These are phyloP conservation scores for Plantago lanceolata DNA, from an alignment of 305 asterid genomes.

Conservation along the genomic window DNA sequence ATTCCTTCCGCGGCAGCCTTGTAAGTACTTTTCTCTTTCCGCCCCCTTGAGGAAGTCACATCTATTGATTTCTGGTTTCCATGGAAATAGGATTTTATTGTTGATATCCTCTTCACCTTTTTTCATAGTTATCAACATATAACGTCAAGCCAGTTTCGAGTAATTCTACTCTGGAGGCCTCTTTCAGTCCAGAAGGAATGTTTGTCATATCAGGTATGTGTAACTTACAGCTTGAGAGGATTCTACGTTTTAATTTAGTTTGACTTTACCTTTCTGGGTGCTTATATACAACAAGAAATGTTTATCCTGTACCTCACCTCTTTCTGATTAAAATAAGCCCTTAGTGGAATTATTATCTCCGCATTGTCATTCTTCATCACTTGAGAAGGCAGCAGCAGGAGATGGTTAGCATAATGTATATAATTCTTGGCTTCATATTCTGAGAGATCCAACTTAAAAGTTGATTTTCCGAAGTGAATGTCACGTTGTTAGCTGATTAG, in stretches of 20 bases:
- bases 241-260: constrained; percentile 9
- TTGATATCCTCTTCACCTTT: constrained; percentile 16
- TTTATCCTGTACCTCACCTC: constrained; percentile 6
- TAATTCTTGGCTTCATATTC: too few species aligned
- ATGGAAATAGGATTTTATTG: constrained; percentile 16
- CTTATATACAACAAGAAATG: not conserved
- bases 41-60: not conserved
- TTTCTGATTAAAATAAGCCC: constrained; percentile 5
- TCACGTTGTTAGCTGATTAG: too few species aligned
- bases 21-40: constrained; percentile 44
- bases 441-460: too few species aligned
- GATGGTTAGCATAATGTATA: too few species aligned
- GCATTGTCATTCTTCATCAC: constrained; percentile 8
- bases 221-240: constrained; percentile 10
- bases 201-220: constrained; percentile 75
- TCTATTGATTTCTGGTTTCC: not conserved
- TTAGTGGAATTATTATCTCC: not conserved
- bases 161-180: constrained; percentile 81
- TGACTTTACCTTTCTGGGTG: constrained; percentile 11
- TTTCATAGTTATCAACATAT: constrained; percentile 59
- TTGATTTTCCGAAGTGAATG: too few species aligned
- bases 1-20: constrained; percentile 81
- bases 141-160: constrained; percentile 80
- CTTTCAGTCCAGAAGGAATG: constrained; percentile 95
- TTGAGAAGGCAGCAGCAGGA: constrained; percentile 6